phyloP scores from a whole-genome alignment of 2,329 filamentous ascomycete genomes.

The Scedosporium minutisporum region DNA sequence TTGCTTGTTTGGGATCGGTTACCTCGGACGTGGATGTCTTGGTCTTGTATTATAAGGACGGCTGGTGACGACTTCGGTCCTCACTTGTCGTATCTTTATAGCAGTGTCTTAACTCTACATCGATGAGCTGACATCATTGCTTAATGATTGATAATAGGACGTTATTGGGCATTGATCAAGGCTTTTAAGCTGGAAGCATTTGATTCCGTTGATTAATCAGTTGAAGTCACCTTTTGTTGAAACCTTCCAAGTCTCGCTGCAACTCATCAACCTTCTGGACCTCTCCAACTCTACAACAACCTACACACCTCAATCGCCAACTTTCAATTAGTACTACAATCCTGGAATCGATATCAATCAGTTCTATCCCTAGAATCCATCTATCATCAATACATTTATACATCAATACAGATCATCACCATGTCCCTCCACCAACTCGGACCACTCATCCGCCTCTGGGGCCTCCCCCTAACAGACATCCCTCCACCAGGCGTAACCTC shows the following conservation, averaged over 20 bases:
- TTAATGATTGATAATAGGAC: too few relatives aligned
- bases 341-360: neutral
- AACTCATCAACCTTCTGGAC: too few relatives aligned
- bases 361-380: neutral
- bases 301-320: neutral
- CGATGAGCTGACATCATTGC: too few relatives aligned
- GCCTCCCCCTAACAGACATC: conserved; percentile 37
- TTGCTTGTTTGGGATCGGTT: neutral
- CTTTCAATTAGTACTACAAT: neutral
- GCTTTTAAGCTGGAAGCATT: too few relatives aligned
- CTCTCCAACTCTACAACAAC: too few relatives aligned
- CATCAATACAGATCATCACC: neutral
- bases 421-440: conserved; percentile 21
- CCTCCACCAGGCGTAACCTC: conserved; percentile 28
- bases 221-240: too few relatives aligned
- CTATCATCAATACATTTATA: neutral
- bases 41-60: neutral
- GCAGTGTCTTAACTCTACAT: too few relatives aligned
- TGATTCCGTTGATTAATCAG: too few relatives aligned
- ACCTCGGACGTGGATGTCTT: neutral
- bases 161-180: too few relatives aligned
- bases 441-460: conserved; percentile 44
- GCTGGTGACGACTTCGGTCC: too few relatives aligned
- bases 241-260: too few relatives aligned
- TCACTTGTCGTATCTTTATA: too few relatives aligned